These are phyloP conservation scores for Candolleomyces efflorescens DNA, from an alignment of 768 basidiomycete species.

Conservation along the genomic window DNA sequence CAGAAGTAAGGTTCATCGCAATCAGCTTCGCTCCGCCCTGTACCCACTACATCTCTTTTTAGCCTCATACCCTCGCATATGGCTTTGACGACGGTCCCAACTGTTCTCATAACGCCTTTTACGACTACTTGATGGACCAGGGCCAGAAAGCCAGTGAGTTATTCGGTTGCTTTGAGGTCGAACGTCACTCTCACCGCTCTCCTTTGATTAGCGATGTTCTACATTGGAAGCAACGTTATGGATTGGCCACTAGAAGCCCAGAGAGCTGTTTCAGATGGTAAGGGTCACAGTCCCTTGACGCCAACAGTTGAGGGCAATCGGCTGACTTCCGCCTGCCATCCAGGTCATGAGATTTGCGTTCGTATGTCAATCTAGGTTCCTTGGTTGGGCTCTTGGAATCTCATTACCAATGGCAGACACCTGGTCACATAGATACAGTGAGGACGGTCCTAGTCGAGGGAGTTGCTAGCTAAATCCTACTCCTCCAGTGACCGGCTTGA, in stretches of 20 bases:
- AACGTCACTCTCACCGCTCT: not conserved
- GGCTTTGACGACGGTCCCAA: constrained; percentile 66
- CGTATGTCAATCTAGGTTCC: constrained; percentile 37
- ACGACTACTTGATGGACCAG: constrained; percentile 45
- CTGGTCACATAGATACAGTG: constrained; percentile 56
- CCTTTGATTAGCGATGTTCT: constrained; percentile 47
- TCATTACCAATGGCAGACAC: constrained; percentile 30
- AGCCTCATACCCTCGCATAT: constrained; percentile 55
- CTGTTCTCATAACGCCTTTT: constrained; percentile 61
- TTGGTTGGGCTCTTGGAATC: not conserved
- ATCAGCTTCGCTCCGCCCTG: not conserved
- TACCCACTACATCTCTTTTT: not conserved
- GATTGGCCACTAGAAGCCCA: constrained; percentile 55
- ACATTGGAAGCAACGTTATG: constrained; percentile 54
- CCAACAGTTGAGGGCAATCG: not conserved
- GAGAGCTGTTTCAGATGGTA: constrained; percentile 48
- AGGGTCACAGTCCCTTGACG: not conserved
- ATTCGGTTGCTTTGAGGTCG: not conserved
- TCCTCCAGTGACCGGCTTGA: constrained; percentile 48
- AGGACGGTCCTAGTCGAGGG: constrained; percentile 9
- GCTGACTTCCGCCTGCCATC: not conserved
- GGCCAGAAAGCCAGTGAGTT: constrained; percentile 59
- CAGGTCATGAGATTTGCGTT: constrained; percentile 56
- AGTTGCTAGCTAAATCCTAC: not conserved
- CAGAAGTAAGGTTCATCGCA: constrained; percentile 36